A percentile compares a stretch with the other conserved stretches of the same genome.
These are phyloP conservation scores for Trichoderma sp. DNA, from an alignment of 2,329 filamentous ascomycete species.

Conservation along the genomic window DNA sequence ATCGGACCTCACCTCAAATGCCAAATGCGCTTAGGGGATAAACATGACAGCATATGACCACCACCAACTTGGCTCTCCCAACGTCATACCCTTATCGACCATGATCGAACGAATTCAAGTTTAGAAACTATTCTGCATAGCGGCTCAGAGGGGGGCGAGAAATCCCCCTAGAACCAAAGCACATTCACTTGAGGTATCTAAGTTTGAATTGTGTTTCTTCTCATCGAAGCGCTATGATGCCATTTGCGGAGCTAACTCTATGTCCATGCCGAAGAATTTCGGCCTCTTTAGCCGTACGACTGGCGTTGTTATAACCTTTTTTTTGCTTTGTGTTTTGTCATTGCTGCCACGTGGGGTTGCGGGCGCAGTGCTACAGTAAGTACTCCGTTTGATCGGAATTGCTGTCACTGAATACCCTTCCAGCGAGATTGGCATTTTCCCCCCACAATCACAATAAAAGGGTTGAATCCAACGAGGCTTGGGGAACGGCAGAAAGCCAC, in stretches of 20 bases:
- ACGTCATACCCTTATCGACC: neutral
- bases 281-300: neutral
- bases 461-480: constrained; percentile 2
- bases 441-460: neutral
- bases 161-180: neutral
- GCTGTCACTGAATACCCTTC: neutral
- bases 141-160: neutral
- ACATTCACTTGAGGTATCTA: neutral
- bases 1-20: neutral
- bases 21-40: neutral
- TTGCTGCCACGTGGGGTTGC: neutral
- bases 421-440: neutral
- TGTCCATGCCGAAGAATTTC: neutral
- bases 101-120: neutral
- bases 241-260: neutral
- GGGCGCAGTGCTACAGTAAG: neutral
- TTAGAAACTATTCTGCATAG: neutral
- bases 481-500: neutral
- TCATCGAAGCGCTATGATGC: neutral
- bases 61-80: neutral
- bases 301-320: neutral
- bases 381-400: neutral
- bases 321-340: neutral
- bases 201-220: neutral
- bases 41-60: neutral